These are phyloP conservation scores for Aureobasidium namibiae DNA, from an alignment of 2,329 filamentous ascomycete species.

Conservation along the genomic window DNA sequence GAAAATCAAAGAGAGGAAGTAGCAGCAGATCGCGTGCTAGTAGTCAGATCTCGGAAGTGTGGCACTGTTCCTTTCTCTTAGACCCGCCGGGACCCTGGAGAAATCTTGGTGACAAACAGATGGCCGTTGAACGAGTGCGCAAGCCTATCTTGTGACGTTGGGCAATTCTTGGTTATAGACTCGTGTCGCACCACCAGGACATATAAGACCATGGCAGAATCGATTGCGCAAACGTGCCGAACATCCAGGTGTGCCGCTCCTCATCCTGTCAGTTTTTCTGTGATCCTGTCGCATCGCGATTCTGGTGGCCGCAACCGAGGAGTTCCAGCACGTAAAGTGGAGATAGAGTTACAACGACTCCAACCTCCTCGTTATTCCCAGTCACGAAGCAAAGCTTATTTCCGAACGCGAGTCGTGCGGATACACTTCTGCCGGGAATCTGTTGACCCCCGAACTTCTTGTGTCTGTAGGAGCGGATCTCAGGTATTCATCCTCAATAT, in stretches of 20 bases:
- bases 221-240: neutral
- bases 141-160: neutral
- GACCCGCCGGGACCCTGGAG: neutral
- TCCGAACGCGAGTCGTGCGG: neutral
- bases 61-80: conserved; percentile 4
- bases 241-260: neutral
- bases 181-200: neutral
- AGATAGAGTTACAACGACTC: conserved; percentile 7
- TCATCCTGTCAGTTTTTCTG: neutral
- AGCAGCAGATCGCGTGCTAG: neutral
- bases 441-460: neutral
- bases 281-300: neutral
- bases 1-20: neutral
- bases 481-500: neutral
- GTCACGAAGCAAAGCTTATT: neutral
- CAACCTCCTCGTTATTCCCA: neutral
- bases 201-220: neutral
- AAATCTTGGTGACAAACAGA: neutral
- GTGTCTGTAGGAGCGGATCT: neutral
- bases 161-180: neutral
- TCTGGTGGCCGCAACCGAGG: neutral
- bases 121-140: neutral
- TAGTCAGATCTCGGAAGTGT: neutral
- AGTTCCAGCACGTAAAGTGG: neutral
- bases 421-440: neutral